phyloP scores from a whole-genome alignment of 305 asterid genomes.

The Fraxinus greggii region DNA sequence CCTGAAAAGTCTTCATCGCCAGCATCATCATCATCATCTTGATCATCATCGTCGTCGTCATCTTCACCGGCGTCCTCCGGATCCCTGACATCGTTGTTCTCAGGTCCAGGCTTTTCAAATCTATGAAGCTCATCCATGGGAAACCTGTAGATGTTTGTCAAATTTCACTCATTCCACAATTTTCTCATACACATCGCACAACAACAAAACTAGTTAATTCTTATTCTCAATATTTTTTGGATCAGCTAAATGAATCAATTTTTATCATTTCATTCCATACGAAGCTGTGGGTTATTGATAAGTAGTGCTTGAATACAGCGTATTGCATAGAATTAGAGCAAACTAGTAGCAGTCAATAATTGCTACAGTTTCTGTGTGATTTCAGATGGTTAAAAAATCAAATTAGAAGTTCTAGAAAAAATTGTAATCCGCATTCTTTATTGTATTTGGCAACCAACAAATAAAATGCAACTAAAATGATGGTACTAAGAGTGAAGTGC shows the following conservation, averaged over 20 bases:
- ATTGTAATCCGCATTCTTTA: background rate
- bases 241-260: background rate
- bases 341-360: too few relatives aligned
- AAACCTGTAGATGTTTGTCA: slow-evolving; percentile 42
- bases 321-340: background rate
- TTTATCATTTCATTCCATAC: background rate
- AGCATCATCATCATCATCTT: slow-evolving; percentile 62
- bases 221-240: background rate
- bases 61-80: slow-evolving; percentile 70
- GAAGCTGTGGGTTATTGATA: background rate
- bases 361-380: background rate
- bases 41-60: slow-evolving; percentile 39
- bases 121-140: slow-evolving; percentile 53
- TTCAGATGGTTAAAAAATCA: too few relatives aligned
- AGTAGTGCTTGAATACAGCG: background rate
- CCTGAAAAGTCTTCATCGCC: slow-evolving; percentile 69
- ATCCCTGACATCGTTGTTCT: slow-evolving; percentile 63
- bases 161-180: background rate
- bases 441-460: background rate
- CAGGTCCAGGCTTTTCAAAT: slow-evolving; percentile 43
- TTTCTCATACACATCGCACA: background rate
- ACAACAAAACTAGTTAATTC: background rate
- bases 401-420: background rate
- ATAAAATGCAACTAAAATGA: background rate
- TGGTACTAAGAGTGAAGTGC: background rate